Base-by-base conservation (phyloP, 176 grass and related monocot species). In the Ensete ventricosum region DNA sequence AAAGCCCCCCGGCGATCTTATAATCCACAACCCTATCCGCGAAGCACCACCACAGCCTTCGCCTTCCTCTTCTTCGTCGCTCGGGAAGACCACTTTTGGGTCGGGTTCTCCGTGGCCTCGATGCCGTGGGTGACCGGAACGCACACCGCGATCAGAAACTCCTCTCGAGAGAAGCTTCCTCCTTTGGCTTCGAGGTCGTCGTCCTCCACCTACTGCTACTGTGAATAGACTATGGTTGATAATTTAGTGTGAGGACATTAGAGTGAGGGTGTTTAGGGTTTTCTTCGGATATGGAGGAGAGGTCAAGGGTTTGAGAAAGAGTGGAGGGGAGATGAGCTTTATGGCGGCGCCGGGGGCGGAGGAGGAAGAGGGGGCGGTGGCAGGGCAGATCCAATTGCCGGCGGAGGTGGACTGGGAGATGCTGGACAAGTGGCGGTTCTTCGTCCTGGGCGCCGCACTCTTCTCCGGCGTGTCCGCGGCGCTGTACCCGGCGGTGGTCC, bases 391-490 rank as follows among this genome's bases (percentile, higher is more conserved):
- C 69, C 78, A 73, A 21, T 55, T 99, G 0, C 95, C 95, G 8
- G 95, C 88, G 2, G 95, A 99, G 84, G 90, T 99, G 64, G 91
- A 88, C 88, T 99, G 95, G 95, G 95, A 99, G 95, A 99, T 94
- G 90, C 90, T 99, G 0, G 95, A 99, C 81, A 99, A 99, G 84
- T 99, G 90, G 20, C 81, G 95, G 7, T 99, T 99, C 84, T 99
- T 99, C 78, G 83, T 91, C 51, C 88, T 94, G 0, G 95, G 95
- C 34, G 90, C 95, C 1, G 90, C 78, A 9, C 90, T 99, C 27
- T 99, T 99, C 86, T 94, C 95, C 14, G 95, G 90, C 21, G 95
- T 99, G 14, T 94, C 95, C 9, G 90, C 88, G 2, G 88, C 86
- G 63, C 85, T 99, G 59, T 99, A 99, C 82, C 95, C 95, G 2